Percentiles rank a stretch among this genome's conserved stretches.
phyloP scores from a whole-genome alignment of 2,329 filamentous ascomycete species.

The Fusarium verticillioides region DNA sequence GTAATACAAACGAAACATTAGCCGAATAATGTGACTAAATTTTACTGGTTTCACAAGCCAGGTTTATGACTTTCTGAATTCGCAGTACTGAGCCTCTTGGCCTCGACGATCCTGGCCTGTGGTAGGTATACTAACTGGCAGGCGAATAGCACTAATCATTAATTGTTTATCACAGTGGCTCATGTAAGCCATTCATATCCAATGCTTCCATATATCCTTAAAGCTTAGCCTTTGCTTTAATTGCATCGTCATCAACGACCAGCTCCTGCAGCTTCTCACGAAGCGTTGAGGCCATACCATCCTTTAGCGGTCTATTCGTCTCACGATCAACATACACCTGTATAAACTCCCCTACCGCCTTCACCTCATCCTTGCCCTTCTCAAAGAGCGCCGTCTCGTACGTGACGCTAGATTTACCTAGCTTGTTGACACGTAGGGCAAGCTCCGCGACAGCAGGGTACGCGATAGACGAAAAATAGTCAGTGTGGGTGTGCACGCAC shows the following conservation, averaged over 20 bases:
- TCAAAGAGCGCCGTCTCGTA: conserved; percentile 93
- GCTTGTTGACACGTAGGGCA: conserved; percentile 81
- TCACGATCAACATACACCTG: conserved; percentile 89
- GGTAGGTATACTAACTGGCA: not conserved
- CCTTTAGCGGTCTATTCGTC: conserved; percentile 72
- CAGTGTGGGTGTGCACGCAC: conserved; percentile 85
- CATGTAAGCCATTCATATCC: not conserved
- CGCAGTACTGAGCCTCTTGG: not conserved
- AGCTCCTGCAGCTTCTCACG: conserved; percentile 69
- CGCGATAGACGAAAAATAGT: conserved; percentile 84
- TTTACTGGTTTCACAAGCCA: not conserved
- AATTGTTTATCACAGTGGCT: not conserved
- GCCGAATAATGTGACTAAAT: not conserved
- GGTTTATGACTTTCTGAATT: not conserved
- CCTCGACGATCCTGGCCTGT: not conserved
- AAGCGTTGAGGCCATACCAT: conserved; percentile 71
- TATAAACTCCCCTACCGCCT: conserved; percentile 85
- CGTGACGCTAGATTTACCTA: conserved; percentile 86
- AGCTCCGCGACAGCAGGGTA: conserved; percentile 88
- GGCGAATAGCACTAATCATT: not conserved
- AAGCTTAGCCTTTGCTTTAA: conserved; percentile 22
- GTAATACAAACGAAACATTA: not conserved
- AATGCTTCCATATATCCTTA: not conserved
- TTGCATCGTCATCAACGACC: conserved; percentile 47
- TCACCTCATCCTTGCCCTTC: conserved; percentile 74